Percentiles rank a stretch among this genome's conserved stretches.
Evolutionary conservation across 2,329 filamentous ascomycete genomes (phyloP).

Genomic region (Ceratocystis destructans): DNA sequence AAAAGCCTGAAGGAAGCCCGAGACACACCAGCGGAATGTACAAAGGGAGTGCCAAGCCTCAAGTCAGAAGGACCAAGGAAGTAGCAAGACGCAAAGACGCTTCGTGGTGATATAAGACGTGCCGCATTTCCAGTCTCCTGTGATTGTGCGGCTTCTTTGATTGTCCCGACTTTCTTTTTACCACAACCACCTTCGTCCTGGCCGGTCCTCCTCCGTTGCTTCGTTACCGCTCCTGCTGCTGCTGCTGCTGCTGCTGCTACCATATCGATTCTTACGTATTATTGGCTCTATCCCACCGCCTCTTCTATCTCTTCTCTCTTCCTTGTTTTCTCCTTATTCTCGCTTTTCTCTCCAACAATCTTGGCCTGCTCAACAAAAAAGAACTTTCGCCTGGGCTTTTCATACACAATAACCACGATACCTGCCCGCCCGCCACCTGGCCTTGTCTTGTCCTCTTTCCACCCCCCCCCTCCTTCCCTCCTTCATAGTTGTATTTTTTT

Average conservation of each 20-base stretch:
- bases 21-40: constrained; percentile 7
- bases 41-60: constrained; percentile 2
- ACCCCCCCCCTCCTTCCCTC: background rate
- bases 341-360: background rate
- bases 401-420: background rate
- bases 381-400: background rate
- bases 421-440: background rate
- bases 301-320: background rate
- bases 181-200: background rate
- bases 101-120: background rate
- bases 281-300: background rate
- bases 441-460: background rate
- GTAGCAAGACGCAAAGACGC: background rate
- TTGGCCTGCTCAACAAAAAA: background rate
- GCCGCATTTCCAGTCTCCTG: background rate
- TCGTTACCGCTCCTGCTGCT: background rate
- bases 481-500: too few relatives aligned
- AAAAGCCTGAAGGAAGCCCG: constrained; percentile 1
- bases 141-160: background rate
- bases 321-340: background rate
- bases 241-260: background rate
- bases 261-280: too few relatives aligned
- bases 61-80: background rate
- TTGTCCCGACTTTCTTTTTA: background rate
- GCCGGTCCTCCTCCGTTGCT: background rate